Evolutionary conservation across 306 rosid species (phyloP).

Genomic region (Medicago truncatula): MtrunA17r5.0-ANR NC_053044.1:31337501-31338000

Average conservation of each 20-base stretch:
- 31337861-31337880: constrained; percentile 55
- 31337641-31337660: not conserved
- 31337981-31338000: constrained; percentile 62
- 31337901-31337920: constrained; percentile 70
- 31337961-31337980: constrained; percentile 77
- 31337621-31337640: not conserved
- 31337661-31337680: not conserved
- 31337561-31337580: constrained; percentile 36
- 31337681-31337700: not conserved
- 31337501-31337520: not conserved
- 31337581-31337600: constrained; percentile 29
- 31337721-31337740: not conserved
- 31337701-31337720: not conserved
- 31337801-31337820: constrained; percentile 20
- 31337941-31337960: constrained; percentile 91
- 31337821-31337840: not conserved
- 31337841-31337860: constrained; percentile 49
- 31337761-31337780: not conserved
- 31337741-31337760: not conserved
- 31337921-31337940: constrained; percentile 88
- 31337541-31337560: constrained; percentile 38
- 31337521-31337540: constrained; percentile 28
- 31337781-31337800: not conserved
- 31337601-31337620: not conserved
- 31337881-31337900: constrained; percentile 58